Percentiles rank a stretch among this genome's conserved stretches.
phyloP scores from a whole-genome alignment of 225 moss, liverwort and hornwort species.

The Thuidium tamariscinum region DNA sequence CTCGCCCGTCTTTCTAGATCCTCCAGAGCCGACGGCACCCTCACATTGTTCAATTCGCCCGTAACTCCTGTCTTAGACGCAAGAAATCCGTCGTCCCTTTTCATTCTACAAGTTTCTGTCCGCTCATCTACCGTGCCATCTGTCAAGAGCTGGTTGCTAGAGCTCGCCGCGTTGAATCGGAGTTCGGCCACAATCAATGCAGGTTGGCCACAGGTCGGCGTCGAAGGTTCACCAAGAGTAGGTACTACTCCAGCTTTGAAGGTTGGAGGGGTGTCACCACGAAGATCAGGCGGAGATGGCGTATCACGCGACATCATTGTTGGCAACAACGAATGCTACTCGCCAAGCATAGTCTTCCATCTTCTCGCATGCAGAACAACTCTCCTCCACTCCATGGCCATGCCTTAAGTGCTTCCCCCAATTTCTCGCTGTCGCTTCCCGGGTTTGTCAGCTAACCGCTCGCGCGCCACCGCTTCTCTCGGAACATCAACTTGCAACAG shows the following conservation, averaged over 20 bases:
- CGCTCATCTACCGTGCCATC: background rate
- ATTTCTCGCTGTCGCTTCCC: background rate
- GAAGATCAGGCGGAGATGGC: slow-evolving; percentile 2
- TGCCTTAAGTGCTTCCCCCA: background rate
- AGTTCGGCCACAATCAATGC: background rate
- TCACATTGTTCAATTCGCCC: background rate
- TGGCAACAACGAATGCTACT: background rate
- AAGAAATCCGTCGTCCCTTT: background rate
- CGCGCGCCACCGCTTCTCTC: background rate
- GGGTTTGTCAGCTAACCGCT: slow-evolving; percentile 5
- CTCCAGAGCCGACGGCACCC: background rate
- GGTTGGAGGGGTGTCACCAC: background rate
- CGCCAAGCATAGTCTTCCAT: background rate
- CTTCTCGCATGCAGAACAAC: background rate
- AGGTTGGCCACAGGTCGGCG: background rate
- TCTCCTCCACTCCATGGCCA: background rate
- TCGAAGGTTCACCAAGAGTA: background rate
- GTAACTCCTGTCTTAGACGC: background rate
- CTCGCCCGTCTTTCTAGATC: slow-evolving; percentile 26
- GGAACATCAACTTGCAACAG: background rate
- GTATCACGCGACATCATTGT: background rate
- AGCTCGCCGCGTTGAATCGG: background rate
- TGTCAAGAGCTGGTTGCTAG: background rate
- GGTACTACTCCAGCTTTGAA: background rate
- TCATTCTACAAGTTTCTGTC: background rate